Conservation (phyloP, 2,329 filamentous ascomycete genomes). For the Claviceps sp. region DNA sequence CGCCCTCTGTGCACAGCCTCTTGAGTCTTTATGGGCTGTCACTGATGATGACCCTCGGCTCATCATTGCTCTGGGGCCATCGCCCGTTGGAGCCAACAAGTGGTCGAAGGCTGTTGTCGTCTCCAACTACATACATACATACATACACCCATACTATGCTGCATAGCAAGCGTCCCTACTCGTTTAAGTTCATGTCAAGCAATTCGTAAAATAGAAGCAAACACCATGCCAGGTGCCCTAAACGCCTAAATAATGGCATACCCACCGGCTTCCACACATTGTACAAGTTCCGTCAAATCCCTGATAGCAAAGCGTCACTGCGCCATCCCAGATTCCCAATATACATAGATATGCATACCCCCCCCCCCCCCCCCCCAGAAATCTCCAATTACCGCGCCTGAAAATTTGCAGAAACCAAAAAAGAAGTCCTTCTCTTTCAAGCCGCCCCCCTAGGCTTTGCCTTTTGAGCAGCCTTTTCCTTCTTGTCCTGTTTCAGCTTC, state of each 20-base stretch:
- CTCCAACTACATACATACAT: too few species aligned
- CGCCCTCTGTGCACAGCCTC: too few species aligned
- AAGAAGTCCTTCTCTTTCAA: constrained; percentile 12
- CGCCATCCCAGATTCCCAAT: background rate
- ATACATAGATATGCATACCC: background rate
- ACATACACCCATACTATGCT: too few species aligned
- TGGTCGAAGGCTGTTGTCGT: too few species aligned
- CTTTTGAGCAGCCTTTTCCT: constrained; percentile 88
- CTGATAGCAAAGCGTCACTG: background rate
- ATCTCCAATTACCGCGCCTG: background rate
- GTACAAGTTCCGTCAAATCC: background rate
- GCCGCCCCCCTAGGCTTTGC: constrained; percentile 62
- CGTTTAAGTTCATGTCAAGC: too few species aligned
- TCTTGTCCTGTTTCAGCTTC: constrained; percentile 85
- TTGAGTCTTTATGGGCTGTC: too few species aligned
- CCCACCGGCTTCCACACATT: background rate
- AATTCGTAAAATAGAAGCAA: too few species aligned
- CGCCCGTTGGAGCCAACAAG: too few species aligned
- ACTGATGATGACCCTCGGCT: too few species aligned
- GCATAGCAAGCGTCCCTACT: too few species aligned
- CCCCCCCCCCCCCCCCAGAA: background rate
- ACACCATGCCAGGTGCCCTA: background rate
- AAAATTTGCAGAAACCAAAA: background rate
- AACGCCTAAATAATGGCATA: background rate
- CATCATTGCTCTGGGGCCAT: too few species aligned